A percentile compares a stretch with the other conserved stretches of the same genome.
These are phyloP conservation scores for Alternaria viburni DNA, from an alignment of 2,329 filamentous ascomycete species.

Conservation along the genomic window DNA sequence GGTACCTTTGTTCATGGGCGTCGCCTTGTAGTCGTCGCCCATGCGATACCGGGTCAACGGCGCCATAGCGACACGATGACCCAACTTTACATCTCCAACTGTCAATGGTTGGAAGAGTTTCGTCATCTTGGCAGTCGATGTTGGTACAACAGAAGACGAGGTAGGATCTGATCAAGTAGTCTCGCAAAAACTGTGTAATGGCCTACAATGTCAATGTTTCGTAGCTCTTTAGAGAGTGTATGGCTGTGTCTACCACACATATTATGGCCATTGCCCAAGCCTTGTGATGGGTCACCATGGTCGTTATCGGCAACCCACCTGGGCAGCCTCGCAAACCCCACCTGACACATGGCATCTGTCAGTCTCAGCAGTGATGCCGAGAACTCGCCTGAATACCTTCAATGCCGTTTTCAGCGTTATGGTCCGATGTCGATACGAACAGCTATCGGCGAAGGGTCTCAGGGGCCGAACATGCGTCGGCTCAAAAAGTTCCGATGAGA, in stretches of 20 bases:
- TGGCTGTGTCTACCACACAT: neutral
- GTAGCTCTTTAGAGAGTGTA: neutral
- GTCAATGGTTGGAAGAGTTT: slow-evolving; percentile 44
- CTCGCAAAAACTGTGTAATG: neutral
- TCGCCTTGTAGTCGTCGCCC: slow-evolving; percentile 53
- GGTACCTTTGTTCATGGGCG: slow-evolving; percentile 15
- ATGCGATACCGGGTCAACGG: slow-evolving; percentile 49
- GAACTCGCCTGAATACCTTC: neutral
- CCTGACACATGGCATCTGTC: neutral
- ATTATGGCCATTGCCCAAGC: neutral
- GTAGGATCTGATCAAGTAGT: neutral
- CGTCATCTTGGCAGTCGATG: slow-evolving; percentile 5
- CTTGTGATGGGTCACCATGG: neutral
- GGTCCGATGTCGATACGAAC: neutral
- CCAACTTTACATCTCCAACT: slow-evolving; percentile 34
- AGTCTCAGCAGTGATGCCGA: slow-evolving; percentile 1
- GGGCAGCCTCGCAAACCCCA: neutral
- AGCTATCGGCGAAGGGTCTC: neutral
- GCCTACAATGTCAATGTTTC: neutral
- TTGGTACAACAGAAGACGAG: neutral
- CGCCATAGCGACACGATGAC: slow-evolving; percentile 43
- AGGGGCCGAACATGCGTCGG: neutral
- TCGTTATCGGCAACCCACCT: slow-evolving; percentile 1
- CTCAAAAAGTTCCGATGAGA: slow-evolving; percentile 6
- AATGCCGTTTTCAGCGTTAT: neutral